Percentiles rank a stretch among this genome's conserved stretches.
phyloP scores from a whole-genome alignment of 1,139 yeast species.

The Scheffersomyces titani region DNA sequence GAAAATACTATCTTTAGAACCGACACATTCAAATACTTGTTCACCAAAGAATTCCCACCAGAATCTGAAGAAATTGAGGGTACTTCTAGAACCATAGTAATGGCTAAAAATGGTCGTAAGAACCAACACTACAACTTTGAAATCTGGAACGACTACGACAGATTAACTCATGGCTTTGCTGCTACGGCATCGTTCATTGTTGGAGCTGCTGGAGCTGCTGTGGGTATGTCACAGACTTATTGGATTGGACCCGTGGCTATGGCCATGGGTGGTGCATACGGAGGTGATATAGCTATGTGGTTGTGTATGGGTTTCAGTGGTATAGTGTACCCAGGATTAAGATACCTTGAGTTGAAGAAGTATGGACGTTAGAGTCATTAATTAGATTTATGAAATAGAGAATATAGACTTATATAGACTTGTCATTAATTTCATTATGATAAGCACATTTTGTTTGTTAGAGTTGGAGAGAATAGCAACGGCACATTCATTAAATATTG shows the following conservation, averaged over 20 bases:
- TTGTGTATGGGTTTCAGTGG: constrained; percentile 74
- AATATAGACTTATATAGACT: neutral
- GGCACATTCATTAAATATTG: neutral
- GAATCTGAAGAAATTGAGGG: constrained; percentile 7
- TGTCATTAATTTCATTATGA: neutral
- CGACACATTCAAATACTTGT: constrained; percentile 47
- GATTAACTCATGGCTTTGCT: constrained; percentile 64
- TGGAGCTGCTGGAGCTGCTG: constrained; percentile 75
- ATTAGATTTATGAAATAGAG: neutral
- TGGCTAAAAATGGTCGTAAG: constrained; percentile 12
- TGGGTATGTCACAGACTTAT: constrained; percentile 83
- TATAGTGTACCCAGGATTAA: constrained; percentile 58
- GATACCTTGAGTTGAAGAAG: constrained; percentile 63
- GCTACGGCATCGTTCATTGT: constrained; percentile 58
- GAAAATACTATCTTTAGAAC: constrained; percentile 77
- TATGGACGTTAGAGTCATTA: constrained; percentile 40
- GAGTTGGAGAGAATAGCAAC: neutral
- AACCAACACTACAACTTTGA: constrained; percentile 60
- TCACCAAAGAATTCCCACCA: constrained; percentile 52
- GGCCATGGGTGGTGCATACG: constrained; percentile 53
- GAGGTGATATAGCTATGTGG: constrained; percentile 86
- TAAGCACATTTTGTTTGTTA: neutral
- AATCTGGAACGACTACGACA: constrained; percentile 59
- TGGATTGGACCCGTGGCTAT: constrained; percentile 73
- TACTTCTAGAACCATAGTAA: constrained; percentile 6